Conservation (phyloP, 176 grass and related monocot species). For the Paspalum vaginatum region DNA sequence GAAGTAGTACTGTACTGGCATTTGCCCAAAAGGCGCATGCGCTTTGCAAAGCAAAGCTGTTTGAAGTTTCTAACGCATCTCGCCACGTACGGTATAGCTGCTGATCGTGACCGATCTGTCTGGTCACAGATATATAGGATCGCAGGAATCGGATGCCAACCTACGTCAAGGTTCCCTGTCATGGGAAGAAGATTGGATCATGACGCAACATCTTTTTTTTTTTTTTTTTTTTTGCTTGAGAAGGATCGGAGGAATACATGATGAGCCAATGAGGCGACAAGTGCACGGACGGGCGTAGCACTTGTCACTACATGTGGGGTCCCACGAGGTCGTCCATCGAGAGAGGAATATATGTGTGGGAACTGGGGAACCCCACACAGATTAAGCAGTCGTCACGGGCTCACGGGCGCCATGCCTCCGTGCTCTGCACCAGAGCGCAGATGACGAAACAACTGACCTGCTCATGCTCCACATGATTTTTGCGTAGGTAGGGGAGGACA, state of each 20-base stretch:
- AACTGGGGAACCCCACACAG: not conserved
- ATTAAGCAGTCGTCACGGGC: conserved; percentile 18
- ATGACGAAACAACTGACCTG: too few relatives aligned
- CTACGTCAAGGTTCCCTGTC: conserved; percentile 28
- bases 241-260: not conserved
- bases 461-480: not conserved
- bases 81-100: not conserved
- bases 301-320: conserved; percentile 13
- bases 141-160: conserved; percentile 42
- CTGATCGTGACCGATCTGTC: not conserved
- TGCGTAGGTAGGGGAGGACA: too few relatives aligned
- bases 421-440: not conserved
- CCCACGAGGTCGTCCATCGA: not conserved
- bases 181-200: not conserved
- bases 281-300: conserved; percentile 23
- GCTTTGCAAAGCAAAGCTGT: not conserved
- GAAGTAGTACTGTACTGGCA: not conserved
- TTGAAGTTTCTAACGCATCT: conserved; percentile 43
- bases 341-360: conserved; percentile 20
- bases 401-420: conserved; percentile 33
- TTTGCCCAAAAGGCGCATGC: conserved; percentile 7
- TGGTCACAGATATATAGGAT: not conserved
- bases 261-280: not conserved
- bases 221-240: not conserved
- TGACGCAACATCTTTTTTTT: not conserved